Percentiles rank a stretch among this genome's conserved stretches.
Conservation (phyloP, 129 eudicot genomes). For the Chrysanthemum lavandulifolium region DNA sequence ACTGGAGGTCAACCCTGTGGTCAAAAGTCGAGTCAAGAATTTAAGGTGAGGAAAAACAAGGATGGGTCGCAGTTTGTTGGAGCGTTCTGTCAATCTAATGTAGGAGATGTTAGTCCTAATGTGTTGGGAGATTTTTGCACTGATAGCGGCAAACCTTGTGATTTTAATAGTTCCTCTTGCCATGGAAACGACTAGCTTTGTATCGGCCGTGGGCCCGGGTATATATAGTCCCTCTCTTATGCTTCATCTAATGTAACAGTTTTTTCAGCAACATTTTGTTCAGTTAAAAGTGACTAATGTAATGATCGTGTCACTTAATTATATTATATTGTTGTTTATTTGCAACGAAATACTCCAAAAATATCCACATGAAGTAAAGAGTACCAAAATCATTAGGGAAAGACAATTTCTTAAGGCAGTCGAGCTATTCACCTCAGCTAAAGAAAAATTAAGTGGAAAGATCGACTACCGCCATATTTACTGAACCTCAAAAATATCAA, state of each 20-base stretch:
- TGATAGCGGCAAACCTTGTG: conserved; percentile 56
- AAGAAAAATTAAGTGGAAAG: conserved; percentile 53
- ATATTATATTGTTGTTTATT: background rate
- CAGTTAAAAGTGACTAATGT: background rate
- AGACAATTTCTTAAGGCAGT: conserved; percentile 64
- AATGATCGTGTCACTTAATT: background rate
- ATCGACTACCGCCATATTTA: conserved; percentile 51
- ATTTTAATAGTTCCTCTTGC: conserved; percentile 64
- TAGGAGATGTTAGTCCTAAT: conserved; percentile 77
- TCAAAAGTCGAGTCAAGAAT: conserved; percentile 46
- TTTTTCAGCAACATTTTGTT: background rate
- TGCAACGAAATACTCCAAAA: conserved; percentile 25
- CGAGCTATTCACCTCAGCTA: conserved; percentile 46
- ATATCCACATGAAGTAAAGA: conserved; percentile 59
- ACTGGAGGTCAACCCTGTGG: conserved; percentile 62
- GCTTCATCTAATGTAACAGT: background rate
- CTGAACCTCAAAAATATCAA: conserved; percentile 49
- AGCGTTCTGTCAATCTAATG: conserved; percentile 73
- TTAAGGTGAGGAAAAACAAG: conserved; percentile 53
- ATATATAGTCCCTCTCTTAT: background rate
- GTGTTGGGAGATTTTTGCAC: conserved; percentile 72
- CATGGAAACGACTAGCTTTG: conserved; percentile 62
- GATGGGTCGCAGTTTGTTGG: conserved; percentile 41
- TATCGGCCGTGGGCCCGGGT: conserved; percentile 65
- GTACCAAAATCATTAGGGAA: conserved; percentile 66